A percentile compares a stretch with the other conserved stretches of the same genome.
Conservation (phyloP, 768 basidiomycete genomes). For the Podaxis sp. region DNA sequence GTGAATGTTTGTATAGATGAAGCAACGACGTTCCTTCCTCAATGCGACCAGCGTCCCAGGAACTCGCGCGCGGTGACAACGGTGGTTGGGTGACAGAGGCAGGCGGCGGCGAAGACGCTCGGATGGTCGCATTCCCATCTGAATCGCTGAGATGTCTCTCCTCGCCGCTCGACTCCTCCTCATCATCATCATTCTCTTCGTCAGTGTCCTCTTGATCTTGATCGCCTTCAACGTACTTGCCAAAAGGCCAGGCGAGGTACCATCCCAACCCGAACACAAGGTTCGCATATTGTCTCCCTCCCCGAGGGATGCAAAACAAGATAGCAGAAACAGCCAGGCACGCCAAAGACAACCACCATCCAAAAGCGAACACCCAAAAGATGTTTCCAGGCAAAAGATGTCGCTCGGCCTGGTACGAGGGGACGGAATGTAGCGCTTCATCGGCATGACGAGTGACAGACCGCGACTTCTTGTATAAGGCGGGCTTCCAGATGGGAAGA, state of each 20-base stretch:
- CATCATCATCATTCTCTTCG: conserved; percentile 19
- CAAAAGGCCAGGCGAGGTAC: conserved; percentile 98
- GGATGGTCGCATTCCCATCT: conserved; percentile 36
- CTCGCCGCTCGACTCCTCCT: conserved; percentile 29
- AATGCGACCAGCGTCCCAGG: conserved; percentile 38
- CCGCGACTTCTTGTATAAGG: conserved; percentile 95
- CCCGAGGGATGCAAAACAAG: conserved; percentile 72
- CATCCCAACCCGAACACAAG: conserved; percentile 90
- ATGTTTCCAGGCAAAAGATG: conserved; percentile 94
- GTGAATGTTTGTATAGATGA: conserved; percentile 25
- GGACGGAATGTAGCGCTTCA: conserved; percentile 87
- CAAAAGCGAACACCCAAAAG: conserved; percentile 87
- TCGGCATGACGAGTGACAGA: conserved; percentile 97
- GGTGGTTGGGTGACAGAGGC: conserved; percentile 17
- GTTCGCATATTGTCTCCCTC: conserved; percentile 81
- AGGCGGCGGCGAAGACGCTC: conserved; percentile 27
- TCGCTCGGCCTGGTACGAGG: conserved; percentile 89
- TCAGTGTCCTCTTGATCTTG: conserved; percentile 28
- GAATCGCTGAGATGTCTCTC: conserved; percentile 28
- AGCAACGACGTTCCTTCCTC: conserved; percentile 52
- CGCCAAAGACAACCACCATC: conserved; percentile 85
- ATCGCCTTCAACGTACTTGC: conserved; percentile 94
- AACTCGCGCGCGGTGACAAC: conserved; percentile 32
- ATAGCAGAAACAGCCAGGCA: conserved; percentile 69
- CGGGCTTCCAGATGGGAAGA: conserved; percentile 99